Evolutionary conservation across 2,329 filamentous ascomycete species (phyloP).

Genomic region (Fusarium anthophilum): DNA sequence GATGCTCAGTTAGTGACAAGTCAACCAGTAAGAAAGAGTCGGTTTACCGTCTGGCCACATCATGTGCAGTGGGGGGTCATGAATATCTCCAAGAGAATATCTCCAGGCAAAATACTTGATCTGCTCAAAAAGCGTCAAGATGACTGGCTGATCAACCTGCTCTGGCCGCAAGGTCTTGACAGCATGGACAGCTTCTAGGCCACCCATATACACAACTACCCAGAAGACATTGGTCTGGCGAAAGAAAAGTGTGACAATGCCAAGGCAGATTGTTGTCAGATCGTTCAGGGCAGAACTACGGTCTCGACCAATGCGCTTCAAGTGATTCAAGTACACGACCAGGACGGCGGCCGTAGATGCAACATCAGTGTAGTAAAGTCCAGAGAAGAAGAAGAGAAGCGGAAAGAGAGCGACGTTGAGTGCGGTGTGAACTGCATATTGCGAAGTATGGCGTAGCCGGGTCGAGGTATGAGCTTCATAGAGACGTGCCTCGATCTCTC

Average conservation of each 20-base stretch:
- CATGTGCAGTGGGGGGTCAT: conserved; percentile 61
- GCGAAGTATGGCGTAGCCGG: conserved; percentile 44
- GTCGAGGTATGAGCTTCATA: conserved; percentile 32
- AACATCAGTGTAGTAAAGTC: conserved; percentile 93
- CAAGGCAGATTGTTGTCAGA: conserved; percentile 61
- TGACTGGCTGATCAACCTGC: conserved; percentile 43
- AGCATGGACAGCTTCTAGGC: conserved; percentile 63
- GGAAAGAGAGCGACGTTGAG: conserved; percentile 88
- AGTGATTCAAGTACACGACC: conserved; percentile 69
- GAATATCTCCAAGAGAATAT: conserved; percentile 62
- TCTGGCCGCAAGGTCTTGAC: conserved; percentile 56
- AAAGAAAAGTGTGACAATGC: conserved; percentile 75
- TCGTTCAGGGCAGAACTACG: conserved; percentile 51
- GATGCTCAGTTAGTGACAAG: conserved; percentile 17
- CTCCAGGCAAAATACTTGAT: conserved; percentile 52
- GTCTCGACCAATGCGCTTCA: conserved; percentile 53
- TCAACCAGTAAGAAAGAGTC: neutral
- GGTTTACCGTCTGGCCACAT: conserved; percentile 62
- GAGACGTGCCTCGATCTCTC: conserved; percentile 58
- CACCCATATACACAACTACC: conserved; percentile 82
- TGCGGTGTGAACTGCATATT: conserved; percentile 67
- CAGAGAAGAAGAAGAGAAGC: conserved; percentile 94
- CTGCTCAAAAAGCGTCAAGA: conserved; percentile 47
- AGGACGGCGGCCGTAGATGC: conserved; percentile 82
- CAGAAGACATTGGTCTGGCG: conserved; percentile 98